Base-by-base conservation (phyloP, 192 early-diverging fungal genomes). In the Backusella luteola region DNA sequence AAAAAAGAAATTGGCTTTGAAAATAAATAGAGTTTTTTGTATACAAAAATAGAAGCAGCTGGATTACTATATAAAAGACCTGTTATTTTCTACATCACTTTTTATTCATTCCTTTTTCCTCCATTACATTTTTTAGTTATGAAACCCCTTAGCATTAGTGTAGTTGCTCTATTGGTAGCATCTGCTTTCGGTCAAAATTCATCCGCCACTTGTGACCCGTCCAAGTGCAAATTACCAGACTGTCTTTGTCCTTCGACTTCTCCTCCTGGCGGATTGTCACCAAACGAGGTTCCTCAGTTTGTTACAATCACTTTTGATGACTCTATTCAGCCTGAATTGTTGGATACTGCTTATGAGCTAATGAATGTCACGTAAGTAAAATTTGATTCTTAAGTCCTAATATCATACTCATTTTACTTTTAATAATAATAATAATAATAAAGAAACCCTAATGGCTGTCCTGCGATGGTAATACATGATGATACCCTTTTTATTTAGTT, bases 291-390 rank as follows among this genome's bases (percentile, higher is more conserved):
- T 1, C 89, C 89, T 12, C 89, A 90, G 68, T 90, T 90, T 79
- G 79, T 89, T 63, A 82, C 83, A 14, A 63, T 90, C 52, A 90
- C 91, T 15, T 91, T 86, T 81, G 91, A 92, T 66, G 91, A 92
- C 76, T 83, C 90, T 19, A 36, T 92, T 76, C 87, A 89, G 34
- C 38, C 71, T 2, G 44, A 66, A 8, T 41, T 83, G 7, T 39
- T 78, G 34, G 21, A 52, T 11, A 83, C 81, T 14, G 81, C 77
- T 59, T 23, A 72, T 23, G 71, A 83, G 15, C 19, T 83, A 26
- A 38, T 83, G 19, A 73, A 78, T 34, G 77, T 78, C 73, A 79
- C 79, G 81, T 83, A 83, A 79, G 78, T 39, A 39, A 39, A 39
- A 39, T 11, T 39, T 11, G 11, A 39, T 11, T 11, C 11, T 39